phyloP scores from a whole-genome alignment of 192 early-diverging fungal species.

The Chytriomyces hyalinus region DNA sequence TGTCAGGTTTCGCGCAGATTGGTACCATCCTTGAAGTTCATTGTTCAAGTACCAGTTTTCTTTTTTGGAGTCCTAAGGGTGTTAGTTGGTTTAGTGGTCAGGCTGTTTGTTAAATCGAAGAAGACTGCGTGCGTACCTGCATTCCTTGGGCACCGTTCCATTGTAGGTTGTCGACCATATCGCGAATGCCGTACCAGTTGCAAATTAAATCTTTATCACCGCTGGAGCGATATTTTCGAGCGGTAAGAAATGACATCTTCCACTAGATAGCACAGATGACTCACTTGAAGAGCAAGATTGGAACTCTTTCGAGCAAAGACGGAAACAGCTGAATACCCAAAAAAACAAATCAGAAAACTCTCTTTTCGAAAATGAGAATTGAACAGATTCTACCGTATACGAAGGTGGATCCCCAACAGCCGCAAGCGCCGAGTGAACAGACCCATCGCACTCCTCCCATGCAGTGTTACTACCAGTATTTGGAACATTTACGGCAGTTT shows the following conservation, averaged over 20 bases:
- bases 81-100: not conserved
- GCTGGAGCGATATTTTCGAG: slow-evolving; percentile 41
- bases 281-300: slow-evolving; percentile 70
- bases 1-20: slow-evolving; percentile 65
- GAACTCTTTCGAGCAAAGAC: slow-evolving; percentile 57
- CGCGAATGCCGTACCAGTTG: slow-evolving; percentile 73
- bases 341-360: not conserved
- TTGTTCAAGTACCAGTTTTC: slow-evolving; percentile 60
- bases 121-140: slow-evolving; percentile 43
- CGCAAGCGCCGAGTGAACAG: slow-evolving; percentile 51
- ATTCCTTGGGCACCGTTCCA: slow-evolving; percentile 71
- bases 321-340: slow-evolving; percentile 64
- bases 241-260: slow-evolving; percentile 6
- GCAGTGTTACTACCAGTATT: slow-evolving; percentile 22
- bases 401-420: slow-evolving; percentile 63
- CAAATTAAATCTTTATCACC: slow-evolving; percentile 84
- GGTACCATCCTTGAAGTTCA: slow-evolving; percentile 49
- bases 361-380: not conserved
- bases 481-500: slow-evolving; percentile 60
- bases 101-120: not conserved
- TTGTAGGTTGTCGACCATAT: slow-evolving; percentile 68
- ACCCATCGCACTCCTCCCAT: slow-evolving; percentile 71
- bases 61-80: slow-evolving; percentile 38
- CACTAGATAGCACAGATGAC: not conserved
- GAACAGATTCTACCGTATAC: slow-evolving; percentile 50